Conservation (phyloP, 2,329 filamentous ascomycete species). For the Ophiostoma fasciatum region DNA sequence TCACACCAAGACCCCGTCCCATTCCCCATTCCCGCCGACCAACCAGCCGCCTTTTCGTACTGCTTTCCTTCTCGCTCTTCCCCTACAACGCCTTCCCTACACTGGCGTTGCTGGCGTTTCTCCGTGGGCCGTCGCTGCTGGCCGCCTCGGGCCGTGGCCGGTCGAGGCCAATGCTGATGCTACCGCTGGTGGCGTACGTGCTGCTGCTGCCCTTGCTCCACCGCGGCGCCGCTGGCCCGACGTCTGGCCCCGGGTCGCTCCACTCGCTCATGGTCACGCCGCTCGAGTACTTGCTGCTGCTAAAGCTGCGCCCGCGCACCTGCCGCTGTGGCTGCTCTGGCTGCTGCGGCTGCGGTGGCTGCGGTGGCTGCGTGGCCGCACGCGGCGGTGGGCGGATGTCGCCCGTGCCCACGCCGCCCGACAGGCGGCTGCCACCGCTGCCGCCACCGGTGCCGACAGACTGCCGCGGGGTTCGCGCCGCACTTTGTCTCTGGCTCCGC, state of each 20-base stretch:
- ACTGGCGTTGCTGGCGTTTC: not conserved
- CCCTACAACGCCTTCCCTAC: constrained; percentile 12
- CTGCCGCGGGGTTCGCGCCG: no score
- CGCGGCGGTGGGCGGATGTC: constrained; percentile 17
- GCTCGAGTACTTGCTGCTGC: constrained; percentile 35
- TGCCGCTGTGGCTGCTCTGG: constrained; percentile 11
- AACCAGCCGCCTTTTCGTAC: no score
- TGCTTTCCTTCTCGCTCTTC: not conserved
- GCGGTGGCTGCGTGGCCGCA: no score
- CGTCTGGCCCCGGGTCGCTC: constrained; percentile 40
- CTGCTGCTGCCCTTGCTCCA: constrained; percentile 15
- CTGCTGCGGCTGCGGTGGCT: not conserved
- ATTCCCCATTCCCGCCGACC: no score
- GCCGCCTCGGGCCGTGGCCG: no score
- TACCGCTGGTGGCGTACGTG: constrained; percentile 11
- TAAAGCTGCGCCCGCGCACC: constrained; percentile 23
- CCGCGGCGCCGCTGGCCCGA: constrained; percentile 25
- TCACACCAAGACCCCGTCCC: no score
- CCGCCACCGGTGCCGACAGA: constrained; percentile 1
- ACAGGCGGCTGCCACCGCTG: constrained; percentile 12
- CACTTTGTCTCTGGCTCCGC: no score
- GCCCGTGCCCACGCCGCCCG: constrained; percentile 10
- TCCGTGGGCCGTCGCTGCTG: no score
- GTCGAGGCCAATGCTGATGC: no score
- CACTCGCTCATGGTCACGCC: constrained; percentile 31